Percentiles rank a stretch among this genome's conserved stretches.
Evolutionary conservation across 345 rosid species (phyloP).

Genomic region (Citrus glauca): DNA sequence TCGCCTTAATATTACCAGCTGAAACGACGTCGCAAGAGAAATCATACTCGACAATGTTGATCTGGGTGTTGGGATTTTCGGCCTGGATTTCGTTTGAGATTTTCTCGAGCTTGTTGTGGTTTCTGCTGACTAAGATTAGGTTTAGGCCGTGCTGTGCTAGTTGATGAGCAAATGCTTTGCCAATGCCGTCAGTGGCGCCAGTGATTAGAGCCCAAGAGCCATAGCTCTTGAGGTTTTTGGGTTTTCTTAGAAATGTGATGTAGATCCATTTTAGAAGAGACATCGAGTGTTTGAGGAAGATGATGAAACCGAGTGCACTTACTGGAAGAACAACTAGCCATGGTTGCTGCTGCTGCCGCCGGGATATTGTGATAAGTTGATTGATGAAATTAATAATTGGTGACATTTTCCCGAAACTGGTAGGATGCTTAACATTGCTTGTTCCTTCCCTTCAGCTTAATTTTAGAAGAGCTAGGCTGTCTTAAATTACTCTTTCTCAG

Average conservation of each 20-base stretch:
- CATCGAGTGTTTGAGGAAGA: slow-evolving; percentile 32
- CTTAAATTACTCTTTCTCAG: no score
- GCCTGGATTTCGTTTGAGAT: slow-evolving; percentile 41
- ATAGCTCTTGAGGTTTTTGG: slow-evolving; percentile 46
- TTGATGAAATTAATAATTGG: no score
- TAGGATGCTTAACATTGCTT: no score
- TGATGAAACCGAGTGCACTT: slow-evolving; percentile 38
- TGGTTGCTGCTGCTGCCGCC: not conserved
- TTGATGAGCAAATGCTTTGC: slow-evolving; percentile 64
- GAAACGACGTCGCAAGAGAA: slow-evolving; percentile 30
- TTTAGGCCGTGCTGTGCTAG: slow-evolving; percentile 63
- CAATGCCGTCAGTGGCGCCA: slow-evolving; percentile 87
- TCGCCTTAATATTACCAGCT: slow-evolving; percentile 1
- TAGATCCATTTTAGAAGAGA: slow-evolving; percentile 47
- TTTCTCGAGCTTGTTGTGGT: slow-evolving; percentile 39
- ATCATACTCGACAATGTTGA: slow-evolving; percentile 49
- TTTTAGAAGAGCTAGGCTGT: no score
- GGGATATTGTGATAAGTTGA: no score
- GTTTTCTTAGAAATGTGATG: slow-evolving; percentile 37
- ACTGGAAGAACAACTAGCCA: slow-evolving; percentile 26
- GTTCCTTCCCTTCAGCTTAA: no score
- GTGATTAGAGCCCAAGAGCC: slow-evolving; percentile 92
- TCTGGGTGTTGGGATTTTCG: slow-evolving; percentile 31
- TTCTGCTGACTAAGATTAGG: slow-evolving; percentile 66
- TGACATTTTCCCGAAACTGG: no score